phyloP scores from a whole-genome alignment of 306 rosid genomes.

The Senna tora region DNA sequence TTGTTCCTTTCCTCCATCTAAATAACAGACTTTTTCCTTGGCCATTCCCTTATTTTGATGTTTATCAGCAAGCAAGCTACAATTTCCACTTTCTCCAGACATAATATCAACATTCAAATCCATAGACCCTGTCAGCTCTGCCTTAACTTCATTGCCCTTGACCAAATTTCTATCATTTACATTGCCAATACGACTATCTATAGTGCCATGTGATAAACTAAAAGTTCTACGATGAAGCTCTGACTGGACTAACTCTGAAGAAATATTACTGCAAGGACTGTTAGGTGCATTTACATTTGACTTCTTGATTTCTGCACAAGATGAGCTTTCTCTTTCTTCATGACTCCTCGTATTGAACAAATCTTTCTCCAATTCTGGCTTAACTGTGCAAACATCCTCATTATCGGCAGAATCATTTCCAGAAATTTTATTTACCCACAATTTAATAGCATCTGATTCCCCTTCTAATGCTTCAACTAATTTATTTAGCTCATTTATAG shows the following conservation, averaged over 20 bases:
- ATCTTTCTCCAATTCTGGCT: conserved; percentile 44
- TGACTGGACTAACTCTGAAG: conserved; percentile 63
- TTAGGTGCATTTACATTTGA: conserved; percentile 47
- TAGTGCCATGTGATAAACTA: conserved; percentile 43
- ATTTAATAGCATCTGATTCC: conserved; percentile 45
- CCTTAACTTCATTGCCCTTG: conserved; percentile 44
- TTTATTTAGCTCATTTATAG: conserved; percentile 55
- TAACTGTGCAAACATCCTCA: conserved; percentile 37
- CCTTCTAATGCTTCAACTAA: conserved; percentile 80
- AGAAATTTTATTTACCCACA: conserved; percentile 49
- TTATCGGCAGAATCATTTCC: conserved; percentile 43
- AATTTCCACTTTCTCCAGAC: conserved; percentile 51
- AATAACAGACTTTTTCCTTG: conserved; percentile 44
- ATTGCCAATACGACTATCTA: conserved; percentile 48
- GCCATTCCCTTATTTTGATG: conserved; percentile 39
- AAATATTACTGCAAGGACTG: conserved; percentile 54
- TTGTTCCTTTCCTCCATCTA: conserved; percentile 39
- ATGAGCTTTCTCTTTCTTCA: conserved; percentile 41
- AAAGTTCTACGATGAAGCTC: conserved; percentile 50
- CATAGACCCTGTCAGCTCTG: conserved; percentile 46
- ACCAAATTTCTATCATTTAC: conserved; percentile 34
- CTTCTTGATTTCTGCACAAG: conserved; percentile 47
- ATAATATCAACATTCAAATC: conserved; percentile 63
- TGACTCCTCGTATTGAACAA: conserved; percentile 26
- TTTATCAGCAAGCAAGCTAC: conserved; percentile 40